These are phyloP conservation scores for Macadamia tetraphylla DNA, from an alignment of 164 flowering plant genomes.

Conservation along the genomic window DNA sequence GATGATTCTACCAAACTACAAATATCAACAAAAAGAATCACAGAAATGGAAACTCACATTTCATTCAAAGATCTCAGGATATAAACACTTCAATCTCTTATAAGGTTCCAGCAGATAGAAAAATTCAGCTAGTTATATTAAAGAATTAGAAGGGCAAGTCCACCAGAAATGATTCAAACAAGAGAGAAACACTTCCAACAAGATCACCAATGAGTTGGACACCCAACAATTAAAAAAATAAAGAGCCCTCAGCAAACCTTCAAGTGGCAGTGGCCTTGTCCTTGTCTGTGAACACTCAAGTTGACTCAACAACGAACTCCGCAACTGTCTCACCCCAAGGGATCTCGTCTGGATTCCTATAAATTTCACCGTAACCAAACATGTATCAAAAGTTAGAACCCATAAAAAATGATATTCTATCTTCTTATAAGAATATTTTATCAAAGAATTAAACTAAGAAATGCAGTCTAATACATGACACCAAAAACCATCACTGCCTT, in stretches of 20 bases:
- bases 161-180: too few relatives aligned
- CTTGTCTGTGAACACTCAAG: slow-evolving; percentile 60
- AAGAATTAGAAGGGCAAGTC: too few relatives aligned
- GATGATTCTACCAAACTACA: too few relatives aligned
- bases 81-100: too few relatives aligned
- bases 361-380: neutral
- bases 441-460: too few relatives aligned
- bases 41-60: too few relatives aligned
- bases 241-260: slow-evolving; percentile 27
- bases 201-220: neutral
- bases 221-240: neutral
- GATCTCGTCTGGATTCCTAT: slow-evolving; percentile 54
- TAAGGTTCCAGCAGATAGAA: too few relatives aligned
- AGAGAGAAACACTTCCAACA: neutral
- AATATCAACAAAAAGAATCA: too few relatives aligned
- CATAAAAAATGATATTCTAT: neutral
- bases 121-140: too few relatives aligned
- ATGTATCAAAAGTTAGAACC: neutral
- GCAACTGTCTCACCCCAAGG: slow-evolving; percentile 58
- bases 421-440: too few relatives aligned
- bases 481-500: slow-evolving; percentile 73
- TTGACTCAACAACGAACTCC: slow-evolving; percentile 49
- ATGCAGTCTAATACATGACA: slow-evolving; percentile 31
- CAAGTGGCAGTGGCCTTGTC: slow-evolving; percentile 62
- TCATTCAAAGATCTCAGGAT: too few relatives aligned